These are phyloP conservation scores for Orbilia oligospora DNA, from an alignment of 2,329 filamentous ascomycete genomes.

Conservation along the genomic window DNA sequence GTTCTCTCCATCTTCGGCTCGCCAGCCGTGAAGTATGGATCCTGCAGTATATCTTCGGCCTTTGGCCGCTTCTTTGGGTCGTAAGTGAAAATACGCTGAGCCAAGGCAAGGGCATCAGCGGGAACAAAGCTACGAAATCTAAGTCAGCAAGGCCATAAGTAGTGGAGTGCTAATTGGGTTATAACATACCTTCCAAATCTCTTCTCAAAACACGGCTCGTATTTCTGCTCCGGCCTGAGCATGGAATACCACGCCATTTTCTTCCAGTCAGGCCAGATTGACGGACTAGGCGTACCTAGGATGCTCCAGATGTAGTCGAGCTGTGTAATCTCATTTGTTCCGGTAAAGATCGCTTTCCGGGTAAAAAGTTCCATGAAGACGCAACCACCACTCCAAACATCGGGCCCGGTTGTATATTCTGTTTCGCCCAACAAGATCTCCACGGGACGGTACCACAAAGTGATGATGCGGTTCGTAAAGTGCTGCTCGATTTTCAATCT, in stretches of 20 bases:
- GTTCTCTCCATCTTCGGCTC: conserved; percentile 85
- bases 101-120: conserved; percentile 84
- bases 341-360: conserved; percentile 91
- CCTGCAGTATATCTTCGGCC: conserved; percentile 85
- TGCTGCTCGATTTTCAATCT: conserved; percentile 81
- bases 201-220: conserved; percentile 82
- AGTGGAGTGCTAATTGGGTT: neutral
- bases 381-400: conserved; percentile 97
- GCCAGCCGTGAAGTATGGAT: conserved; percentile 83
- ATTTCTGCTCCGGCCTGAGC: conserved; percentile 81
- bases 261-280: conserved; percentile 89
- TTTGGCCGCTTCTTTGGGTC: conserved; percentile 87
- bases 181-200: conserved; percentile 74
- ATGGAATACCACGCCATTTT: conserved; percentile 98
- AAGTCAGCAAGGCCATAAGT: conserved; percentile 8
- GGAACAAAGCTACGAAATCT: conserved; percentile 71
- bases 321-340: conserved; percentile 95
- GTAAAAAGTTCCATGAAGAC: conserved; percentile 98
- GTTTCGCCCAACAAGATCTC: conserved; percentile 93
- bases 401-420: conserved; percentile 88
- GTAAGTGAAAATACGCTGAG: conserved; percentile 87
- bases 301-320: conserved; percentile 96
- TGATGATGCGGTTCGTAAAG: conserved; percentile 98
- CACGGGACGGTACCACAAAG: conserved; percentile 95
- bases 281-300: conserved; percentile 86